Evolutionary conservation across 2,329 filamentous ascomycete genomes (phyloP).

Genomic region (Aspergillus pseudoglaucus): DNA sequence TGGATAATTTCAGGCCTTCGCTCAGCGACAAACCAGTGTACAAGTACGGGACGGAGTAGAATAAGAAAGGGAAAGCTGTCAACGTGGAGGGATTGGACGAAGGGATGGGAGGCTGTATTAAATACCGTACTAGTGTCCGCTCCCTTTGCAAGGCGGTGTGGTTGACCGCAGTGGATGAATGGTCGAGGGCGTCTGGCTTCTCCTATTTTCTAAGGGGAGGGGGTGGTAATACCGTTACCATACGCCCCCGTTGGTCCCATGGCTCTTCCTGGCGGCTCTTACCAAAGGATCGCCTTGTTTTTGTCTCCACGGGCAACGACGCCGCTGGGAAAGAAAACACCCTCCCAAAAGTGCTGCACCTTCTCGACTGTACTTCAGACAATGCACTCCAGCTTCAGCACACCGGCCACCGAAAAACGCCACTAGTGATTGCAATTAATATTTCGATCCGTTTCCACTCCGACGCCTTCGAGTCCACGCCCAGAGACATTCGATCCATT

Average conservation of each 20-base stretch:
- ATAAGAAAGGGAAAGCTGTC: conserved; percentile 5
- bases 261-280: neutral
- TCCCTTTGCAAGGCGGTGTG: conserved; percentile 1
- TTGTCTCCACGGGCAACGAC: neutral
- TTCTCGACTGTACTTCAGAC: neutral
- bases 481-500: no score
- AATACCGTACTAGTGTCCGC: neutral
- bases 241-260: conserved; percentile 2
- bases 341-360: neutral
- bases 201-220: neutral
- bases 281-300: neutral
- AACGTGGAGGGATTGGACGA: neutral
- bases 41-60: conserved; percentile 7
- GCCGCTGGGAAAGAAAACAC: neutral
- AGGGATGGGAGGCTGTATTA: neutral
- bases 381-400: no score
- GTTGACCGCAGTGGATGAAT: conserved; percentile 5
- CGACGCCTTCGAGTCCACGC: no score
- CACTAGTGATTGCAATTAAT: neutral
- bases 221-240: conserved; percentile 1
- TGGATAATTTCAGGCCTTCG: conserved; percentile 30
- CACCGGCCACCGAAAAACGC: no score
- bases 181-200: conserved; percentile 30
- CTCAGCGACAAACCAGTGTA: conserved; percentile 29
- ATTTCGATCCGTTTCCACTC: neutral